phyloP scores from a whole-genome alignment of 2,329 filamentous ascomycete genomes.

The Stagonosporopsis vannaccii region DNA sequence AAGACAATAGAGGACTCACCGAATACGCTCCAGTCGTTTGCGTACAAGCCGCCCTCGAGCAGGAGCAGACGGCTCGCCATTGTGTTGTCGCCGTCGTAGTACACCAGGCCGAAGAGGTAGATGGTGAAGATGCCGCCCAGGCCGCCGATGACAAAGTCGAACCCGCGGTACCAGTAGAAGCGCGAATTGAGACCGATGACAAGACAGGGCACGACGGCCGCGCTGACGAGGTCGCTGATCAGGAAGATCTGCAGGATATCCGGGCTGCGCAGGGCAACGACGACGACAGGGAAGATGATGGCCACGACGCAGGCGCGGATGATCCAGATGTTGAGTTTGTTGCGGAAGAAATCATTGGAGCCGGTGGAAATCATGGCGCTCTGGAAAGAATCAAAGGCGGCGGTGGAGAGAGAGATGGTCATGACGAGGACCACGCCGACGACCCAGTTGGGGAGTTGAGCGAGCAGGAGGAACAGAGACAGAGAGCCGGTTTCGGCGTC shows the following conservation, averaged over 20 bases:
- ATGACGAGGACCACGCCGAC: constrained; percentile 82
- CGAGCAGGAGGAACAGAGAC: constrained; percentile 78
- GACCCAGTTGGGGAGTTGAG: constrained; percentile 78
- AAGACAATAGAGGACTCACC: no score
- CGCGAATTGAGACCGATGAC: constrained; percentile 73
- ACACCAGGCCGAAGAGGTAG: constrained; percentile 81
- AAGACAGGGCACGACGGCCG: constrained; percentile 76
- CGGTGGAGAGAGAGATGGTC: constrained; percentile 77
- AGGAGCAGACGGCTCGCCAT: constrained; percentile 73
- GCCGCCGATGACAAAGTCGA: constrained; percentile 80
- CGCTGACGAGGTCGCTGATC: constrained; percentile 80
- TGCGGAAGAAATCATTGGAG: constrained; percentile 85
- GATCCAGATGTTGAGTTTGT: constrained; percentile 77
- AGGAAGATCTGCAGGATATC: constrained; percentile 82
- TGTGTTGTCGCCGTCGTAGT: constrained; percentile 73
- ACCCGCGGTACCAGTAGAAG: constrained; percentile 77
- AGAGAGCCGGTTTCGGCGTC: constrained; percentile 69
- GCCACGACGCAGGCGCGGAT: constrained; percentile 74
- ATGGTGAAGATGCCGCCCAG: constrained; percentile 80
- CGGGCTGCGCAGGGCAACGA: constrained; percentile 76
- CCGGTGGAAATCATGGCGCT: constrained; percentile 85
- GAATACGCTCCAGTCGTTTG: constrained; percentile 80
- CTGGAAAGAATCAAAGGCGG: constrained; percentile 82
- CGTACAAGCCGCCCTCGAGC: constrained; percentile 76
- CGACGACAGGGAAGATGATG: constrained; percentile 75